Base-by-base conservation (phyloP, 352 stramenopile genomes). In the Saprolegnia diclina region DNA sequence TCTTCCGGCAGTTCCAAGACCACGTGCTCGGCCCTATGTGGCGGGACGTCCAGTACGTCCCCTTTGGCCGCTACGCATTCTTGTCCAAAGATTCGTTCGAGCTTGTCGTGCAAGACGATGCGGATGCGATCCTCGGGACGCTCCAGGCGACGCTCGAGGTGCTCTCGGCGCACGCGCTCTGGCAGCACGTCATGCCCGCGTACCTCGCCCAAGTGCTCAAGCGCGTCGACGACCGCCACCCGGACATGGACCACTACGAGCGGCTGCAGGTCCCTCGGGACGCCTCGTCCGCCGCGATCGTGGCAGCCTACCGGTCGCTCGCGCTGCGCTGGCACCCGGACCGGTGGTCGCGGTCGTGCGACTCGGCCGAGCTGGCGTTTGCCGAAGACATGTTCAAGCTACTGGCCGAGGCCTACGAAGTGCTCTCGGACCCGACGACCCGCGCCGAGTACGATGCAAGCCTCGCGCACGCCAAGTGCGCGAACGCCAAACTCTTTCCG, bases 291-390 rank as follows among this genome's bases (percentile, higher is more conserved):
- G 74, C 75, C 14, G 77, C 92, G 64, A 87, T 95, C 70, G 82
- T 84, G 32, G 85, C 67, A 40, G 85, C 85, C 0, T 95, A 95
- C 74, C 89, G 87, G 35, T 71, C 73, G 4, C 59, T 92, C 13
- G 87, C 87, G 18, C 70, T 95, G n/a, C 92, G 91, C 64, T 95
- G 87, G 87, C 87, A 95, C 65, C 85, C 87, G 5, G 87, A 95
- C 71, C 84, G 85, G 5, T 94, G 83, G 83, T 72, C 87, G 1
- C 80, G 79, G 32, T 65, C 72, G 0, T 42, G 68, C 6, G 81
- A 79, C n/a, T 67, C 82, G 5, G 72, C 83, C 29, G 85, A 94
- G 64, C 76, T 85, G 55, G 74, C 86, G 16, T 84, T 82, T 22
- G 85, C 84, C 9, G 85, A 93, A 48, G 74, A 87, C 40, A 79